Base-by-base conservation (phyloP, 306 rosid species). In the Castanospermum australe region DNA sequence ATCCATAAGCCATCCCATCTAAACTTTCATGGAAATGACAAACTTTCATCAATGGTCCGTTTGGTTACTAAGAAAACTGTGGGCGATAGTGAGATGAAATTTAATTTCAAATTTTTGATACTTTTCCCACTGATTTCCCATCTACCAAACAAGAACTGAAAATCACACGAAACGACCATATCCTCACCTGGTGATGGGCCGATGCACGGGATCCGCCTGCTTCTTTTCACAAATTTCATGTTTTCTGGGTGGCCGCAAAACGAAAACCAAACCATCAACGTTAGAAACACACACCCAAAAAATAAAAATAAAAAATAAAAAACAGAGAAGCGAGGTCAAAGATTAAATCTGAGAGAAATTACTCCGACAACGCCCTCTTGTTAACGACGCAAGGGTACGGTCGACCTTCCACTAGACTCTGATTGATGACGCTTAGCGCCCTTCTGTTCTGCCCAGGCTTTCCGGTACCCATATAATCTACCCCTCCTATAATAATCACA, bases 181-280 rank as follows among this genome's bases (percentile, higher is more conserved):
- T 44, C 67, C 91, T 38, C 38, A 93, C 98, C 99, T 88, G 15
- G 98, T 93, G 79, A 95, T 93, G 33, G 98, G 99, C 70, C 99
- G 88, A 80, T 91, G 97, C 5, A 75, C 90, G 57, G 90, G 97
- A 90, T 91, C 96, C 41, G 88, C 99, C 83, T 91, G 98, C 89
- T 95, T 92, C 86, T 95, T 95, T 64, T 88, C 93, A 81, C 76
- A 85, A 56, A 85, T 63, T 24, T 85, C 93, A 36, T 82, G 81
- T 48, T 88, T 92, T 59, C 97, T 95, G 86, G 32, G n/a, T 41
- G 17, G 47, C 63, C 32, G 76, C 41, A 73, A 45, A 74, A 11
- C 5, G 15, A 45, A 80, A 77, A 39, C 32, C 25, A 76, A 48
- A 45, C 39, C 57, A 56, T 60, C 10, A 83, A 59, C 65, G 33